Evolutionary conservation across 306 rosid species (phyloP), one percentile per base, ranked within the genome.

Genomic region (Malus sylvestris): DNA sequence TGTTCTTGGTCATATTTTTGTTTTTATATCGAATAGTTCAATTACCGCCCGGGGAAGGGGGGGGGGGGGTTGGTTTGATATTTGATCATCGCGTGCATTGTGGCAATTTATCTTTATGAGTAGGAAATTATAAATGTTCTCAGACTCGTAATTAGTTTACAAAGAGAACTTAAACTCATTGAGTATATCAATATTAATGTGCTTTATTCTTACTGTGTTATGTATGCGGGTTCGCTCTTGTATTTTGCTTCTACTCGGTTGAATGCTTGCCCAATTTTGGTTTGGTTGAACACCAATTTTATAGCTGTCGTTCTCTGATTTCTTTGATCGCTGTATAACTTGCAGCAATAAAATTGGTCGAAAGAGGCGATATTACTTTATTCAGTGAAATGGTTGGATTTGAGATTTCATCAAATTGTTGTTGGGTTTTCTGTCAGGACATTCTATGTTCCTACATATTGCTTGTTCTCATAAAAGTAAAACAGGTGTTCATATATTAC

Each of bases 101-200:
- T 29, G 40, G 44, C 71, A 68, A 29, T 73, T 66, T 79, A 79
- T 79, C 52, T 14, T 45, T 67, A 40, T 58, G 74, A 58, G 33
- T 45, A 60, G 58, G 44, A 58, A 49, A 51, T 67, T 67, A 75
- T 74, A 29, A 32, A 68, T 63, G 71, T 68, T 75, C 62, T 62
- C 70, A 16, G 57, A 35, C 49, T 55, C 23, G 6, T 79, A 66
- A 44, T 78, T 58, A 22, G n/a, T 55, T 76, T 57, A 67, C 19
- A 42, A 25, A 29, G 30, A 45, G 46, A 49, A 25, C 19, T 59
- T 73, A 16, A 73, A 40, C 68, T 73, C 9, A 5, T 45, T 61
- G 30, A n/a, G 58, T 29, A 74, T 62, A 53, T 65, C 13, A 57
- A 18, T 65, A 35, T 18, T 65, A 12, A 16, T 64, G 4, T 44